Evolutionary conservation across 2,329 filamentous ascomycete species (phyloP).

Genomic region (Verticillium nubilum): DNA sequence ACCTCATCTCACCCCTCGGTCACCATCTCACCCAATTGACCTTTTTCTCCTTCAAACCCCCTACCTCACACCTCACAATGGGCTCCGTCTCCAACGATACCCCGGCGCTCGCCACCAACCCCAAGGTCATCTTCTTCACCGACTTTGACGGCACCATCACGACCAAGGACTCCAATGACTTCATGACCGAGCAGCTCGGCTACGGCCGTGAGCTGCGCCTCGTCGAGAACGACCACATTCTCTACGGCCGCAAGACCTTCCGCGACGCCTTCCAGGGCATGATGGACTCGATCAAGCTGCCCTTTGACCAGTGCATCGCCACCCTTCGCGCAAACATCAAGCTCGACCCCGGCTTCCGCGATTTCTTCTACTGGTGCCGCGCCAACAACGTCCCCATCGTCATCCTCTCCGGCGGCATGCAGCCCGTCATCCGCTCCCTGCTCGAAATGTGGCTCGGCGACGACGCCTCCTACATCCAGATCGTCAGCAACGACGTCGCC

Average conservation of each 20-base stretch:
- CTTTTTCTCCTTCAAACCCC: neutral
- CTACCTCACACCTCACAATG: constrained; percentile 26
- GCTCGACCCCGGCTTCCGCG: constrained; percentile 81
- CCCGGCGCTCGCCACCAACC: constrained; percentile 60
- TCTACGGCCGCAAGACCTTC: constrained; percentile 67
- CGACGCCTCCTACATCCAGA: constrained; percentile 72
- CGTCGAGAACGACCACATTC: constrained; percentile 70
- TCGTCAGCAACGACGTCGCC: constrained; percentile 81
- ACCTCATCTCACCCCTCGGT: neutral
- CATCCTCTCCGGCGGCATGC: constrained; percentile 88
- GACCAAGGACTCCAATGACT: constrained; percentile 59
- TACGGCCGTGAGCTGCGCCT: constrained; percentile 69
- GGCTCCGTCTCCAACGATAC: constrained; percentile 37
- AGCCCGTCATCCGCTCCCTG: constrained; percentile 80
- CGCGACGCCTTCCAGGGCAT: constrained; percentile 85
- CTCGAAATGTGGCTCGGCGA: constrained; percentile 78
- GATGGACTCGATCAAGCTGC: constrained; percentile 79
- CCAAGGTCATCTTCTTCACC: constrained; percentile 95
- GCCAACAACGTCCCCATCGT: constrained; percentile 85
- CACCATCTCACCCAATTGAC: neutral
- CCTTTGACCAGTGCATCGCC: constrained; percentile 77
- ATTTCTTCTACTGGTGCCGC: constrained; percentile 80
- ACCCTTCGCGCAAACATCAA: constrained; percentile 76
- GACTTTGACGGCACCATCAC: constrained; percentile 98
- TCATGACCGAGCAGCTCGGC: constrained; percentile 85